Percentiles rank a stretch among this genome's conserved stretches.
phyloP scores from a whole-genome alignment of 768 basidiomycete species.

The Ramaria sp. region DNA sequence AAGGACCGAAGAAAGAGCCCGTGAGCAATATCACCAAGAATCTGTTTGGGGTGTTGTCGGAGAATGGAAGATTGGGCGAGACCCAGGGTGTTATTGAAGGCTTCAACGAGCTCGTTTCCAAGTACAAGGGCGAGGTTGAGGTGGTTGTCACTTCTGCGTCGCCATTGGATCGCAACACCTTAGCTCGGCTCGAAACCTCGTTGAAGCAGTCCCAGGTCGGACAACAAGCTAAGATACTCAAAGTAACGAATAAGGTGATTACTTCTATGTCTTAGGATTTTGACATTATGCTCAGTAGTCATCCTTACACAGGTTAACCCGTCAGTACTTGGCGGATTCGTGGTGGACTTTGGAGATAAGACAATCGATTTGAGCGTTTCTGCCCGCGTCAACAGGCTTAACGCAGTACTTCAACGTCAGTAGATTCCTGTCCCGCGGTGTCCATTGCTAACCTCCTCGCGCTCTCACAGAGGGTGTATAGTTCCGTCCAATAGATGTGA shows the following conservation, averaged over 20 bases:
- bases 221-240: constrained; percentile 78
- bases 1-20: constrained; percentile 62
- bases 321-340: constrained; percentile 79
- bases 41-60: constrained; percentile 78
- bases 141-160: constrained; percentile 85
- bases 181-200: constrained; percentile 69
- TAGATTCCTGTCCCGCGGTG: background rate
- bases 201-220: constrained; percentile 83
- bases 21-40: constrained; percentile 85
- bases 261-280: background rate
- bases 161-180: constrained; percentile 66
- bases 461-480: background rate
- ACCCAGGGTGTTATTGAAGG: constrained; percentile 80
- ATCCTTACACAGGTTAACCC: constrained; percentile 72
- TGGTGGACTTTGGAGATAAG: constrained; percentile 98
- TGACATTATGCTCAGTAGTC: background rate
- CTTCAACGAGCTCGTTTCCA: constrained; percentile 80
- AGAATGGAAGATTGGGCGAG: constrained; percentile 87
- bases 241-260: constrained; percentile 80
- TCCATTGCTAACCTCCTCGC: background rate
- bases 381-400: constrained; percentile 90
- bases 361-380: constrained; percentile 93
- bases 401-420: constrained; percentile 71
- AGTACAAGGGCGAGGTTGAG: constrained; percentile 87
- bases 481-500: background rate